Base-by-base conservation (phyloP, 805 yeast species). In the Ogataea nonfermentans region DNA sequence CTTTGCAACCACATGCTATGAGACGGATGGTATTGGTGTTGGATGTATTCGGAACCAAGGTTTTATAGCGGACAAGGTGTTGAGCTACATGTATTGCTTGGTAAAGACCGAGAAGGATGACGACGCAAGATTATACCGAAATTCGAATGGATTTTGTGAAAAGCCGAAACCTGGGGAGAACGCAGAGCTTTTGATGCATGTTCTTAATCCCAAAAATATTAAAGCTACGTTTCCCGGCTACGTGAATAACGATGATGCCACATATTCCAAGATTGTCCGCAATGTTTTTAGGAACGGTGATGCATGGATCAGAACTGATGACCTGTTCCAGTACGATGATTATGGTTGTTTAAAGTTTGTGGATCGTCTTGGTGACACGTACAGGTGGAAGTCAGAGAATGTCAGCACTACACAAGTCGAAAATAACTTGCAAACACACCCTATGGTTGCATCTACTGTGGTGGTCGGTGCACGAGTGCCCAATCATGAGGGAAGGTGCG, bases 371-470 rank as follows among this genome's bases (percentile, higher is more conserved):
- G 98, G 98, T 29, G 98, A 90, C 57, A 91, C 97, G 0, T 90
- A 85, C 68, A 73, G 98, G 52, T 90, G 98, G 98, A 91, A 88
- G 66, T 84, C 95, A 2, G 98, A 90, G 65, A 90, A 90, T 61
- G 96, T 91, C 9, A 80, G 93, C 12, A 89, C 97, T 10, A 81
- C 90, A 24, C 97, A 90, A 65, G 96, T 90, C 27, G 97, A 91
- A 58, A 84, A 82, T 56, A 81, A 79, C 56, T 62, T 85, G 20
- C 71, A 75, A 62, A 58, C 67, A 35, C 43, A 64, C 4, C 59
- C 66, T 20, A 65, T 61, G 16, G 66, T 84, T 33, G 72, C 73
- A 44, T 87, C 83, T 46, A 77, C 82, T 9, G 89, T 87, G 32
- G 96, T 90, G 15, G 96, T 93, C 37, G 96, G 96, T 25, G 81